Evolutionary conservation across 1,284 basidiomycete genomes (phyloP).

Genomic region (Acaromyces ingoldii): DNA sequence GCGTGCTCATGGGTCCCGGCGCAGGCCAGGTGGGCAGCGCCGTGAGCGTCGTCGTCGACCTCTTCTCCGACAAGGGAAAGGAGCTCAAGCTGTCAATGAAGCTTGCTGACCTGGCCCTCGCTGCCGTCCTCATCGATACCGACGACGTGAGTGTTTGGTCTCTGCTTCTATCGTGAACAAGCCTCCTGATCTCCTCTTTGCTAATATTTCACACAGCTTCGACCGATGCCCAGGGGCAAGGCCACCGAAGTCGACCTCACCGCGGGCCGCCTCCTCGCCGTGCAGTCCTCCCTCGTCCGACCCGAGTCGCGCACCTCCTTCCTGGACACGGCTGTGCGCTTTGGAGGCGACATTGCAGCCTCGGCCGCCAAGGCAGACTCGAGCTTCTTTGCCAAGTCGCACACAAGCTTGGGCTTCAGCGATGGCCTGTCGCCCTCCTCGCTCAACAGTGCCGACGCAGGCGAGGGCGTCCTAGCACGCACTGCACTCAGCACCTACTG

Average conservation of each 20-base stretch:
- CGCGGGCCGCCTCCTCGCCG: slow-evolving; percentile 26
- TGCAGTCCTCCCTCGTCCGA: slow-evolving; percentile 25
- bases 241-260: slow-evolving; percentile 28
- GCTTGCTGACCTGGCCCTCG: slow-evolving; percentile 41
- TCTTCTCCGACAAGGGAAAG: slow-evolving; percentile 17
- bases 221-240: slow-evolving; percentile 27
- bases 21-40: slow-evolving; percentile 25
- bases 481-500: slow-evolving; percentile 54
- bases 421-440: too few relatives aligned
- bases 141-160: slow-evolving; percentile 47
- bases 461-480: slow-evolving; percentile 14
- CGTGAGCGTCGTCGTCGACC: slow-evolving; percentile 13
- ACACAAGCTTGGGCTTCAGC: too few relatives aligned
- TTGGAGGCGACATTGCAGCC: slow-evolving; percentile 71
- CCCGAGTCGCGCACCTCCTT: slow-evolving; percentile 67
- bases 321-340: slow-evolving; percentile 71
- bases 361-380: too few relatives aligned
- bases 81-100: slow-evolving; percentile 14
- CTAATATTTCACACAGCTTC: slow-evolving; percentile 51
- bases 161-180: slow-evolving; percentile 2
- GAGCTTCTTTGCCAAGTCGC: too few relatives aligned
- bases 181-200: too few relatives aligned
- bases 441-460: neutral
- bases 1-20: slow-evolving; percentile 33
- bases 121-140: slow-evolving; percentile 53